Conservation (phyloP, 257 asterid species). For the Solanum chmielewskii region DNA sequence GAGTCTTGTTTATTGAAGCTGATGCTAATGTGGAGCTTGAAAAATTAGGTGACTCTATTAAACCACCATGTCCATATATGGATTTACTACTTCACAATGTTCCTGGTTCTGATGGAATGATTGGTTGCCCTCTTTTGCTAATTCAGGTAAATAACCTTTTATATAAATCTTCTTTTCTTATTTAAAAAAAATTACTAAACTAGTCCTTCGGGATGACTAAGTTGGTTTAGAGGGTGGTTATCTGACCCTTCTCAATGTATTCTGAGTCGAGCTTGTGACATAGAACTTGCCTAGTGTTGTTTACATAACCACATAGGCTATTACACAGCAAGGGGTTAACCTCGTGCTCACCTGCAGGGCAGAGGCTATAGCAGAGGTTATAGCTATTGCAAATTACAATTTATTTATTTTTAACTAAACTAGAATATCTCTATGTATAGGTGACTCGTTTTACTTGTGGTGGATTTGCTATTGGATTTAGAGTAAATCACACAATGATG, state of each 20-base stretch:
- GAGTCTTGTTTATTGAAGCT: neutral
- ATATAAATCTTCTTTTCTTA: neutral
- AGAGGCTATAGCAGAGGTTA: no score
- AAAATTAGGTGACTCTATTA: neutral
- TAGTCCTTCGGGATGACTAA: no score
- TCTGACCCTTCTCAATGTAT: no score
- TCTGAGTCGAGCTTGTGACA: no score
- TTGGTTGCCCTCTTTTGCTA: neutral
- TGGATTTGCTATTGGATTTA: constrained; percentile 7
- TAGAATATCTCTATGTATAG: neutral
- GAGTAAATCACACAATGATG: constrained; percentile 3
- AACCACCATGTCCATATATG: neutral
- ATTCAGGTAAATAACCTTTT: neutral
- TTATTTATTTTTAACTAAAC: no score
- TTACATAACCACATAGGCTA: no score
- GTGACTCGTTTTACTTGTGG: neutral
- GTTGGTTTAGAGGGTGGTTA: no score
- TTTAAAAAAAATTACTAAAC: no score
- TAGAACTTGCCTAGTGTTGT: no score
- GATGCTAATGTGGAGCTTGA: neutral
- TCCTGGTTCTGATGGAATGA: neutral
- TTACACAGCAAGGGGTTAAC: no score
- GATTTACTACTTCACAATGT: neutral
- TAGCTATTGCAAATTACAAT: no score
- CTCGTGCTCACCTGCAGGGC: no score